phyloP scores from a whole-genome alignment of 371 early-diverging fungal genomes.

The Syncephalastrum contaminatum region DNA sequence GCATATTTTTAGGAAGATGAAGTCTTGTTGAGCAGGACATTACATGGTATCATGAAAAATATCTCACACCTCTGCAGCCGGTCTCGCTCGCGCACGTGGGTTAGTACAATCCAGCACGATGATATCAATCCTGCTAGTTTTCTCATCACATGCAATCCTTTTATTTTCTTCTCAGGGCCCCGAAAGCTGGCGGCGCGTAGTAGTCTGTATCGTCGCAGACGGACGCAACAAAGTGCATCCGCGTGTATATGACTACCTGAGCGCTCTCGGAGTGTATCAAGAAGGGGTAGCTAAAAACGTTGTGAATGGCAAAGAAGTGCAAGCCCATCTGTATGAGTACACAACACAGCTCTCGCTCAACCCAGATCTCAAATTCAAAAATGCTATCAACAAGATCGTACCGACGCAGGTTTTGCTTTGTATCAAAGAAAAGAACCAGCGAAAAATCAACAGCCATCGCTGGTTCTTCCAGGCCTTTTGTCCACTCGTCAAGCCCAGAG shows the following conservation, averaged over 20 bases:
- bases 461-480: constrained; percentile 97
- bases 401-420: constrained; percentile 91
- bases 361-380: constrained; percentile 61
- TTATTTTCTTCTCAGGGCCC: constrained; percentile 63
- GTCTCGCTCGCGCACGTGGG: constrained; percentile 61
- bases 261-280: constrained; percentile 88
- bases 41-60: constrained; percentile 85
- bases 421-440: constrained; percentile 85
- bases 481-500: constrained; percentile 78
- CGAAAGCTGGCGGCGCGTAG: constrained; percentile 89
- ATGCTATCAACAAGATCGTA: constrained; percentile 71
- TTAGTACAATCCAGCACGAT: constrained; percentile 1
- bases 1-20: constrained; percentile 70
- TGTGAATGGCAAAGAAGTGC: constrained; percentile 57
- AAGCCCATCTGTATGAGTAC: constrained; percentile 90
- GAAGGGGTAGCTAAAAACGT: constrained; percentile 80
- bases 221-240: constrained; percentile 74
- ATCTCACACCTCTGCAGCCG: constrained; percentile 80
- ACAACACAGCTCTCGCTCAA: constrained; percentile 84
- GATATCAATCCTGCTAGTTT: not conserved
- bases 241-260: constrained; percentile 77
- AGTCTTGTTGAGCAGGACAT: constrained; percentile 80
- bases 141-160: constrained; percentile 6
- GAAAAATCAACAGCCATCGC: constrained; percentile 94
- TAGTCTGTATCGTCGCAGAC: constrained; percentile 85